A percentile compares a stretch with the other conserved stretches of the same genome.
Conservation (phyloP, 768 basidiomycete species). For the Cystoderma amianthinum region DNA sequence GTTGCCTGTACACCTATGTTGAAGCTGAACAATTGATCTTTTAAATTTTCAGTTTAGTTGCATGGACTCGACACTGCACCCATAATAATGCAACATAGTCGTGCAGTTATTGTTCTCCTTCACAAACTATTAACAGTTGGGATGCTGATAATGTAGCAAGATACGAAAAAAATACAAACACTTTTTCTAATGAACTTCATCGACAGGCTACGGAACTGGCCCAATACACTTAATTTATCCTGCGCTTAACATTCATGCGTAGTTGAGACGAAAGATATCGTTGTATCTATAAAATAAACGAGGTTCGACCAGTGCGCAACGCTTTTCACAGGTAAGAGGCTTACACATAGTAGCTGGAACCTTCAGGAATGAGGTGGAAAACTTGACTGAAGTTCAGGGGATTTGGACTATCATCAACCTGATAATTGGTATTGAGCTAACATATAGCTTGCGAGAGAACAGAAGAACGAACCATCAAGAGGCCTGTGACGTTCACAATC, state of each 20-base stretch:
- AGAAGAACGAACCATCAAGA: constrained; percentile 47
- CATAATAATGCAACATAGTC: too few species aligned
- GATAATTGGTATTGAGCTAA: constrained; percentile 4
- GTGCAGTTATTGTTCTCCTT: too few species aligned
- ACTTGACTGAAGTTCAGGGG: constrained; percentile 89
- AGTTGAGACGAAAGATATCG: constrained; percentile 90
- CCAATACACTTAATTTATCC: too few species aligned
- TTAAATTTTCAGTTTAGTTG: too few species aligned
- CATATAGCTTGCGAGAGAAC: not conserved
- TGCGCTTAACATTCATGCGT: constrained; percentile 41
- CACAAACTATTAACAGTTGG: too few species aligned
- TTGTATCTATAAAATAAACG: constrained; percentile 46
- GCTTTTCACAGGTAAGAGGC: constrained; percentile 26
- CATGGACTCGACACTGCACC: too few species aligned
- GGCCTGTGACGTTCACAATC: constrained; percentile 86
- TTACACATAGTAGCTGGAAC: constrained; percentile 76
- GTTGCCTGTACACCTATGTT: too few species aligned
- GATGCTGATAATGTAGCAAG: not conserved
- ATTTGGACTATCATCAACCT: constrained; percentile 79
- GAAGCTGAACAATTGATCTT: too few species aligned
- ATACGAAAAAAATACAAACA: not conserved
- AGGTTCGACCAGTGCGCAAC: too few species aligned
- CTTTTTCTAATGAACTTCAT: not conserved
- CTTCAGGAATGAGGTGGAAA: constrained; percentile 86
- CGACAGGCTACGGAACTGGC: not conserved